These are phyloP conservation scores for Acaromyces ingoldii DNA, from an alignment of 1,284 basidiomycete species.

Conservation along the genomic window DNA sequence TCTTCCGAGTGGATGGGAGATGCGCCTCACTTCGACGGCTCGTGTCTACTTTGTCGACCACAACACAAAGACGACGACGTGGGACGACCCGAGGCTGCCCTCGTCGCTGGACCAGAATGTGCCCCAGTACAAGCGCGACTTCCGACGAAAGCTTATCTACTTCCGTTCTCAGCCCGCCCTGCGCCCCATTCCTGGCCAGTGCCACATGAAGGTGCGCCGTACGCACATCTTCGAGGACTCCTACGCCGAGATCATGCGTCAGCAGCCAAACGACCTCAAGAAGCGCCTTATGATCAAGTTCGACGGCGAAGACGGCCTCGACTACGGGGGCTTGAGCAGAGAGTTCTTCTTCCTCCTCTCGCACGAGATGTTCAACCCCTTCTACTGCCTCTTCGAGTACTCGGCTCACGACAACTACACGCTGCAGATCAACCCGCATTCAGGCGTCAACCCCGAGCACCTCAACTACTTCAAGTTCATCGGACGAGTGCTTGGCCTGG, in stretches of 20 bases:
- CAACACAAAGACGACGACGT: slow-evolving; percentile 87
- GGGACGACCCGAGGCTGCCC: slow-evolving; percentile 87
- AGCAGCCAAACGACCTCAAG: slow-evolving; percentile 90
- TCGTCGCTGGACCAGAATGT: slow-evolving; percentile 82
- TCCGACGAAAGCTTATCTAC: slow-evolving; percentile 95
- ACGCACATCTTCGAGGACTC: slow-evolving; percentile 93
- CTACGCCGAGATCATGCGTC: slow-evolving; percentile 90
- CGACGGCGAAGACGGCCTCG: slow-evolving; percentile 94
- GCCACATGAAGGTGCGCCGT: slow-evolving; percentile 90
- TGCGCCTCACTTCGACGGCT: slow-evolving; percentile 86
- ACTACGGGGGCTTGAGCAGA: slow-evolving; percentile 95
- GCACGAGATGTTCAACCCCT: slow-evolving; percentile 70
- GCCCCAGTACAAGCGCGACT: slow-evolving; percentile 99
- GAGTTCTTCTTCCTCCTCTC: slow-evolving; percentile 99
- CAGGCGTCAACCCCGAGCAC: slow-evolving; percentile 96
- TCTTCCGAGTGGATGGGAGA: slow-evolving; percentile 94
- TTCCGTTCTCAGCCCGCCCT: slow-evolving; percentile 96
- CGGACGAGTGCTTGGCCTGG: slow-evolving; percentile 84
- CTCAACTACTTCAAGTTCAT: slow-evolving; percentile 99
- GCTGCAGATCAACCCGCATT: slow-evolving; percentile 94
- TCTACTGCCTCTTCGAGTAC: slow-evolving; percentile 98
- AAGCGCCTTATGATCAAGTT: slow-evolving; percentile 98
- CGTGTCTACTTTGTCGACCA: slow-evolving; percentile 96
- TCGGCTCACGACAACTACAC: slow-evolving; percentile 99
- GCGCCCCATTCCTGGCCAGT: slow-evolving; percentile 73